A percentile compares a stretch with the other conserved stretches of the same genome.
These are phyloP conservation scores for Hypoxylon sp. DNA, from an alignment of 2,329 filamentous ascomycete genomes.

Conservation along the genomic window DNA sequence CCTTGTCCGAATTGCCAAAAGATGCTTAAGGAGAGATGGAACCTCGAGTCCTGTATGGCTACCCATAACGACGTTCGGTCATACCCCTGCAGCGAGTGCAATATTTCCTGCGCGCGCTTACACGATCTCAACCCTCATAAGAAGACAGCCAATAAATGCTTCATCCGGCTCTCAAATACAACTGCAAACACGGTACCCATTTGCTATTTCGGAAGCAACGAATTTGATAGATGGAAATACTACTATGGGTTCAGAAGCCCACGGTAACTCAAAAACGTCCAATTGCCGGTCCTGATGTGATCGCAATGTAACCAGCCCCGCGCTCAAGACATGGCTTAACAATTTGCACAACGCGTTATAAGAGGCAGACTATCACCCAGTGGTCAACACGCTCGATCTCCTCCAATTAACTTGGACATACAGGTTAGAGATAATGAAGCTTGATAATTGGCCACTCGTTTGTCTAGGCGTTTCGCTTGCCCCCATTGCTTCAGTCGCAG, in stretches of 20 bases:
- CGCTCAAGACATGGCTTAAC: not conserved
- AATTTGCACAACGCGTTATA: not conserved
- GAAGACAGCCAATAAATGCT: too few species aligned
- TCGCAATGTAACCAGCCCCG: not conserved
- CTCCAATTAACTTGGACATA: not conserved
- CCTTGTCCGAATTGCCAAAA: conserved; percentile 3
- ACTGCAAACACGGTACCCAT: too few species aligned
- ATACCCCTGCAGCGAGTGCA: not conserved
- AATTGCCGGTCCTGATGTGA: not conserved
- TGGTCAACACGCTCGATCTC: not conserved
- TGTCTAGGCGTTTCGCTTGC: not conserved
- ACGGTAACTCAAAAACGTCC: not conserved
- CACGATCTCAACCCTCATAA: not conserved
- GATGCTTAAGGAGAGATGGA: conserved; percentile 1
- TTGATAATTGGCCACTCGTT: not conserved
- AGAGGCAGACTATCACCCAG: not conserved
- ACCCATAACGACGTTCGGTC: not conserved
- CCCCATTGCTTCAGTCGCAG: not conserved
- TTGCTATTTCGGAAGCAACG: too few species aligned
- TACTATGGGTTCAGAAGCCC: too few species aligned
- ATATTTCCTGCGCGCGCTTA: not conserved
- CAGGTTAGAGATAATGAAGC: not conserved
- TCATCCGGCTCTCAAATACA: too few species aligned
- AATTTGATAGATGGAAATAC: too few species aligned
- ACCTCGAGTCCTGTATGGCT: conserved; percentile 3